These are phyloP conservation scores for Diaporthe helianthi DNA, from an alignment of 2,329 filamentous ascomycete species.

Conservation along the genomic window DNA sequence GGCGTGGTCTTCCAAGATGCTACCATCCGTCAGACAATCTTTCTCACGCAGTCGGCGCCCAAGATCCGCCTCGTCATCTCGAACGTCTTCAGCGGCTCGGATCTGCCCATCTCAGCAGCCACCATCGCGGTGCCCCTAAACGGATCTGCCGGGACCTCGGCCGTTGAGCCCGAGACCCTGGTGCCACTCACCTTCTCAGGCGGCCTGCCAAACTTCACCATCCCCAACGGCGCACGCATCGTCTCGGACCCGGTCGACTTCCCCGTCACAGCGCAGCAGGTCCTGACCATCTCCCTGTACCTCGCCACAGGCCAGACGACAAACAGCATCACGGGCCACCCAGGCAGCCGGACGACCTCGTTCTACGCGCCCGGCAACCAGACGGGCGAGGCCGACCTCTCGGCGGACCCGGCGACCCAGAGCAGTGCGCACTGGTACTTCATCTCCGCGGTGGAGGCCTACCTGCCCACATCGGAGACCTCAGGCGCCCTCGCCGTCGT, in stretches of 20 bases:
- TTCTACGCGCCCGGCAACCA: slow-evolving; percentile 62
- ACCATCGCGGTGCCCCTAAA: slow-evolving; percentile 61
- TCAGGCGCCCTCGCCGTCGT: slow-evolving; percentile 60
- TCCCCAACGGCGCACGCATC: slow-evolving; percentile 61
- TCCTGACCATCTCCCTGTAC: slow-evolving; percentile 65
- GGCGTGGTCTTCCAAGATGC: slow-evolving; percentile 61
- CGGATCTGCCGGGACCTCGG: slow-evolving; percentile 55
- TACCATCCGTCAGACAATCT: slow-evolving; percentile 68
- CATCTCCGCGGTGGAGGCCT: slow-evolving; percentile 64
- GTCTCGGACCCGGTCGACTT: slow-evolving; percentile 66
- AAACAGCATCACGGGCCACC: slow-evolving; percentile 65
- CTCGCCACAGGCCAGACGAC: slow-evolving; percentile 61
- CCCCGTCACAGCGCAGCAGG: slow-evolving; percentile 52
- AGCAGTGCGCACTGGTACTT: slow-evolving; percentile 63
- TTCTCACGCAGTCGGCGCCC: slow-evolving; percentile 58
- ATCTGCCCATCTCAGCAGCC: slow-evolving; percentile 63
- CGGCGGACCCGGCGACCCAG: slow-evolving; percentile 34
- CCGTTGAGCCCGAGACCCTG: slow-evolving; percentile 55
- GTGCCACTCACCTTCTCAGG: slow-evolving; percentile 63
- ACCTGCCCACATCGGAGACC: slow-evolving; percentile 44
- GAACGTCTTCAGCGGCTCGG: slow-evolving; percentile 65
- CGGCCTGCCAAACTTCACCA: slow-evolving; percentile 51
- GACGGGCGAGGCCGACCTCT: slow-evolving; percentile 51
- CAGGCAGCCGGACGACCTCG: slow-evolving; percentile 65
- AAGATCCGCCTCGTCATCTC: slow-evolving; percentile 66